Evolutionary conservation across 1,139 yeast genomes (phyloP).

Genomic region (Hemisphaericaspora lyxosophila): DNA sequence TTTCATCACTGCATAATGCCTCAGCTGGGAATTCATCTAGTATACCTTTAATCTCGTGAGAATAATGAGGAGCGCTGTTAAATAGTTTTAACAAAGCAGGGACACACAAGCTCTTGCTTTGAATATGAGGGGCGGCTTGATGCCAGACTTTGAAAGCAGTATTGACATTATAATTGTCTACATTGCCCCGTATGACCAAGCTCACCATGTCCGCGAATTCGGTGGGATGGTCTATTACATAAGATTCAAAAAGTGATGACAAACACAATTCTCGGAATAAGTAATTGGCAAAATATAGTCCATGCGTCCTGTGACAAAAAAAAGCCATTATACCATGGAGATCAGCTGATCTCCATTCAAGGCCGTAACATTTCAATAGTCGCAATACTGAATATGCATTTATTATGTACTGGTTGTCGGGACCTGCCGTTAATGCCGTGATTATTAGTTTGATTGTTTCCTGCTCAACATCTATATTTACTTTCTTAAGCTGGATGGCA

Average conservation of each 20-base stretch:
- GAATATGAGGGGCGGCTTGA: neutral
- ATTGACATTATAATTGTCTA: constrained; percentile 6
- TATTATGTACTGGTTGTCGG: neutral
- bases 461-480: neutral
- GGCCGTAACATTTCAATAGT: constrained; percentile 4
- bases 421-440: neutral
- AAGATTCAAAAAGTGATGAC: neutral
- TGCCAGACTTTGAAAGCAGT: constrained; percentile 2
- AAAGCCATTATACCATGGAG: constrained; percentile 5
- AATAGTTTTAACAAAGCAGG: neutral
- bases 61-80: neutral
- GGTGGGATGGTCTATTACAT: neutral
- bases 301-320: constrained; percentile 8
- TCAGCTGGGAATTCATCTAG: constrained; percentile 2
- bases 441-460: neutral
- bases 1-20: neutral
- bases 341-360: constrained; percentile 2
- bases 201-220: neutral
- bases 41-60: neutral
- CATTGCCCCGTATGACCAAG: constrained; percentile 6
- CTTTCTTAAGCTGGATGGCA: neutral
- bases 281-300: constrained; percentile 12
- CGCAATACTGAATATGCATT: constrained; percentile 10
- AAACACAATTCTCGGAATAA: constrained; percentile 3
- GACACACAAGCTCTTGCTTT: neutral